A percentile compares a stretch with the other conserved stretches of the same genome.
These are phyloP conservation scores for Populus tomentosa DNA, from an alignment of 441 rosid genomes.

Conservation along the genomic window DNA sequence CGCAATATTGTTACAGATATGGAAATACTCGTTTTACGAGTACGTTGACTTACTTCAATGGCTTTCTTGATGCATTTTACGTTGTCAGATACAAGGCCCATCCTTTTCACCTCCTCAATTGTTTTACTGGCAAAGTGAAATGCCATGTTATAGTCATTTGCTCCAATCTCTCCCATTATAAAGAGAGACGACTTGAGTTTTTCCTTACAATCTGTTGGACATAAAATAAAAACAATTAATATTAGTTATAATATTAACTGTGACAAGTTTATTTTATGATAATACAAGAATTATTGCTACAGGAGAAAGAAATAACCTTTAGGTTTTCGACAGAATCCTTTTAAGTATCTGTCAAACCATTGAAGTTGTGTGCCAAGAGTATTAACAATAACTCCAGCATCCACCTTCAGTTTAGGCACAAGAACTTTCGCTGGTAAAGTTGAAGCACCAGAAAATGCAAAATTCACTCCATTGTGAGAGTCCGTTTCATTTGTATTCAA, in stretches of 20 bases:
- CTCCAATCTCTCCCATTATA: neutral
- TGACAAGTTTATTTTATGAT: no score
- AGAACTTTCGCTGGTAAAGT: neutral
- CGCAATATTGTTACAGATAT: neutral
- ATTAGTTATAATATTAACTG: no score
- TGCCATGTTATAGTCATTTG: neutral
- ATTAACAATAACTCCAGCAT: neutral
- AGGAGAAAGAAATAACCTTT: no score
- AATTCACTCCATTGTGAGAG: neutral
- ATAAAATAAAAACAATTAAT: no score
- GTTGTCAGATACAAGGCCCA: neutral
- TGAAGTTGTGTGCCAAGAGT: neutral
- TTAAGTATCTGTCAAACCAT: neutral
- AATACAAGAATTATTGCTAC: no score
- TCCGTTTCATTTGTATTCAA: neutral
- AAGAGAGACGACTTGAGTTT: neutral
- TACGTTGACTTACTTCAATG: neutral
- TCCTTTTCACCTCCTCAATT: neutral
- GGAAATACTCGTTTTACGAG: neutral
- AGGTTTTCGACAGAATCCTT: neutral
- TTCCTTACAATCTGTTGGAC: neutral
- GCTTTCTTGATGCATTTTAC: neutral
- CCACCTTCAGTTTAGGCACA: neutral
- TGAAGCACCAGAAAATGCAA: neutral
- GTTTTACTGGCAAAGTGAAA: neutral